Base-by-base conservation (phyloP, 495 filamentous ascomycete genomes). In the Pseudomonodictys pantanalensis region DNA sequence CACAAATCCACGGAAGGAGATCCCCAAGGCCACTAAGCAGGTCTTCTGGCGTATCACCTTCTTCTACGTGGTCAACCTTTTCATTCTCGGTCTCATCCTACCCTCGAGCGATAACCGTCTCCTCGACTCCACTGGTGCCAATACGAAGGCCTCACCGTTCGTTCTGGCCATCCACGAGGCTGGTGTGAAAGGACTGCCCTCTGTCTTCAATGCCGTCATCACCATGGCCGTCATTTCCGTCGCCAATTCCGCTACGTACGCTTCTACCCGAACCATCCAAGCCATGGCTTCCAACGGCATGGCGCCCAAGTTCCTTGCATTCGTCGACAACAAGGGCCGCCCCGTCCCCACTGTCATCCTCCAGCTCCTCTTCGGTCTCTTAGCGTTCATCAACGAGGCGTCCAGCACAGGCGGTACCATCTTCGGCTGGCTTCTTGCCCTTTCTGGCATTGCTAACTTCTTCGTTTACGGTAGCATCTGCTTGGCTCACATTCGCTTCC, bases 11-110 rank as follows among this genome's bases (percentile, higher is more conserved):
- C 68, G 67, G 28, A 73, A 74, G 52, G 17, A 63, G 22, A 55
- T 67, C 25, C 64, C 64, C 4, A 60, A 57, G 50, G 64, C 65
- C 7, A 57, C 55, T 8, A 68, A 62, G 53, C 60, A 64, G 26
- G 61, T 68, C 3, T 65, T 64, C 41, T 64, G 60, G 65, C 60
- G 65, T 12, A 67, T 91, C 65, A 75, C 84, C 35, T 71, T 81
- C 62, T 90, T 93, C 71, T 93, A 91, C 67, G 77, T 93, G 49
- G 71, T 91, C 8, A 81, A 80, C 46, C 81, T 90, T 35, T 81
- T 88, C 65, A 83, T 92, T 55, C 78, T 93, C 57, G 87, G 87
- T 24, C 76, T 93, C 30, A 79, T 91, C 18, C 77, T 93, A n/a
- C 77, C 79, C 15, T 77, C 76, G 47, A 71, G 82, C 64, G 84